Percentiles rank a stretch among this genome's conserved stretches.
Evolutionary conservation across 345 rosid species (phyloP).

Genomic region (Stellera chamaejasme): DNA sequence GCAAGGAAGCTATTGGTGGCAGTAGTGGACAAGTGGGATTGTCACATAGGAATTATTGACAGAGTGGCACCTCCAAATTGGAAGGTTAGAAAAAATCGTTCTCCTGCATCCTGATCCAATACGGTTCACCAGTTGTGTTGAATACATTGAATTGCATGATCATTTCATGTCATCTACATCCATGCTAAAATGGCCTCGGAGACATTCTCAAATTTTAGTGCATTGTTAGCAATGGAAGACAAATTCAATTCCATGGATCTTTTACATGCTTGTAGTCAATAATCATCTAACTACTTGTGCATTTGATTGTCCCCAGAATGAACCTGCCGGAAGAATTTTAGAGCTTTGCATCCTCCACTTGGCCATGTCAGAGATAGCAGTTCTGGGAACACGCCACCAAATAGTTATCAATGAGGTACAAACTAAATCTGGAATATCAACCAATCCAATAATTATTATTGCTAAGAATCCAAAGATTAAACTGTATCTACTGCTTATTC

Average conservation of each 20-base stretch:
- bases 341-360: conserved; percentile 88
- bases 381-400: conserved; percentile 78
- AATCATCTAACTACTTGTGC: too few species aligned
- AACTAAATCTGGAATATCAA: background rate
- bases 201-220: too few species aligned
- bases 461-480: conserved; percentile 6
- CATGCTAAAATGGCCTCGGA: too few species aligned
- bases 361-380: conserved; percentile 89
- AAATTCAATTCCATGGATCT: too few species aligned
- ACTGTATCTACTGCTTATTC: background rate
- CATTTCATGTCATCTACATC: too few species aligned
- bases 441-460: too few species aligned
- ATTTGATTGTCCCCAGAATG: conserved; percentile 37
- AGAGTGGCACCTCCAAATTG: conserved; percentile 70
- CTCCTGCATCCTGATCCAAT: too few species aligned
- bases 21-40: conserved; percentile 76
- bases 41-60: conserved; percentile 62
- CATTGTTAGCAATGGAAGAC: too few species aligned
- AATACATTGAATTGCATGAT: too few species aligned
- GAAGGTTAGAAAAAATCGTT: conserved; percentile 45
- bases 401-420: conserved; percentile 91
- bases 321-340: conserved; percentile 79
- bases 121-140: too few species aligned
- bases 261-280: too few species aligned
- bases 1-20: conserved; percentile 91